Percentiles rank a stretch among this genome's conserved stretches.
phyloP scores from a whole-genome alignment of 306 rosid genomes.

The Mimosa pudica region DNA sequence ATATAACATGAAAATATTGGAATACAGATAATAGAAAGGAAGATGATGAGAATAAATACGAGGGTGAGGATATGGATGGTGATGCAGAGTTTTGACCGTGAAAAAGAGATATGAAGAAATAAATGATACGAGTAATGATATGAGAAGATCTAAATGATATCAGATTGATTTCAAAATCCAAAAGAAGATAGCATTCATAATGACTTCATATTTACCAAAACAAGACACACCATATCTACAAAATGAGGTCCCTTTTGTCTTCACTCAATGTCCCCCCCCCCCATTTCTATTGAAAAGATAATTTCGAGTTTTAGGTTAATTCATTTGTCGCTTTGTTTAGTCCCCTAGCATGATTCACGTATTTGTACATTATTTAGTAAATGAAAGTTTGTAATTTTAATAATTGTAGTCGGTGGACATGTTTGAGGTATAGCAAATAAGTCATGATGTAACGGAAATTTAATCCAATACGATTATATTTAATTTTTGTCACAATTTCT shows the following conservation, averaged over 20 bases:
- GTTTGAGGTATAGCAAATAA: background rate
- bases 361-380: background rate
- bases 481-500: background rate
- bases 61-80: background rate
- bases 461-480: no score
- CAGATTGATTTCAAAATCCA: background rate
- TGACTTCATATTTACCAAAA: conserved; percentile 5
- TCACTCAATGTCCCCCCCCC: no score
- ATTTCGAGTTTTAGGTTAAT: background rate
- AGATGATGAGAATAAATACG: background rate
- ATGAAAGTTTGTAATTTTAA: no score
- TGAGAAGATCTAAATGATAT: background rate
- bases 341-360: background rate
- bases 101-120: background rate
- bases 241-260: background rate
- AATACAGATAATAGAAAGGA: background rate
- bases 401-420: background rate
- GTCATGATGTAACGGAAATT: background rate
- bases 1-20: background rate
- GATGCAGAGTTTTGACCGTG: background rate
- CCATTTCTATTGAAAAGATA: background rate
- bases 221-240: background rate
- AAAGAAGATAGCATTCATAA: background rate
- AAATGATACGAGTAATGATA: background rate
- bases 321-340: background rate